Percentiles rank a stretch among this genome's conserved stretches.
Evolutionary conservation across 768 basidiomycete genomes (phyloP).

Genomic region (Lactifluus hygrophoroides): DNA sequence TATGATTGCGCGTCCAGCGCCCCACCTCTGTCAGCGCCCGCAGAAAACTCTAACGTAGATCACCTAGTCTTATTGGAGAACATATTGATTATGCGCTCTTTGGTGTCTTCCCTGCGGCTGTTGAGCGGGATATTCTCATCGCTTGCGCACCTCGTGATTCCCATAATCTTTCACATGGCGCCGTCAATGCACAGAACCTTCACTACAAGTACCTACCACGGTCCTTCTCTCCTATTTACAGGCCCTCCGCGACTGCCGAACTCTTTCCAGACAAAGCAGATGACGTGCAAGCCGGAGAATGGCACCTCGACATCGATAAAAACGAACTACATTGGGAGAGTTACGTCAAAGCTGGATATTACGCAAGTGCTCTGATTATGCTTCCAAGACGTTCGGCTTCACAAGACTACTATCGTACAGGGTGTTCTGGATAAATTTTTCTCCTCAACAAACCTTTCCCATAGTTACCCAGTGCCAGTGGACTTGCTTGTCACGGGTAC

Average conservation of each 20-base stretch:
- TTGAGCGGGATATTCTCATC: slow-evolving; percentile 77
- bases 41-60: not conserved
- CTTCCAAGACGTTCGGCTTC: not conserved
- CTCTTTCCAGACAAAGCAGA: slow-evolving; percentile 29
- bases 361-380: slow-evolving; percentile 38
- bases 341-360: slow-evolving; percentile 82
- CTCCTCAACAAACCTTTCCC: slow-evolving; percentile 19
- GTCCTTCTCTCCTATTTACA: slow-evolving; percentile 46
- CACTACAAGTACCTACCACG: slow-evolving; percentile 50
- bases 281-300: slow-evolving; percentile 40
- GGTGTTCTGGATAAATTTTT: slow-evolving; percentile 64
- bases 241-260: slow-evolving; percentile 27
- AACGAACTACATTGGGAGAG: slow-evolving; percentile 73
- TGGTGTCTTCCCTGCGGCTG: slow-evolving; percentile 77
- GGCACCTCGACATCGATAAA: slow-evolving; percentile 72
- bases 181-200: slow-evolving; percentile 55
- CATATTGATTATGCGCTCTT: slow-evolving; percentile 82
- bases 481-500: slow-evolving; percentile 72
- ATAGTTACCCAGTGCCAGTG: slow-evolving; percentile 42
- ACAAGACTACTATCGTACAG: slow-evolving; percentile 27
- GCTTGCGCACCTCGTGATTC: slow-evolving; percentile 48
- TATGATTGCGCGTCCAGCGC: slow-evolving; percentile 25
- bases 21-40: slow-evolving; percentile 23
- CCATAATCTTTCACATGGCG: slow-evolving; percentile 35
- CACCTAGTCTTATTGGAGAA: slow-evolving; percentile 46